phyloP scores from a whole-genome alignment of 768 basidiomycete species.

The Sistotremastrum niveocremeum region DNA sequence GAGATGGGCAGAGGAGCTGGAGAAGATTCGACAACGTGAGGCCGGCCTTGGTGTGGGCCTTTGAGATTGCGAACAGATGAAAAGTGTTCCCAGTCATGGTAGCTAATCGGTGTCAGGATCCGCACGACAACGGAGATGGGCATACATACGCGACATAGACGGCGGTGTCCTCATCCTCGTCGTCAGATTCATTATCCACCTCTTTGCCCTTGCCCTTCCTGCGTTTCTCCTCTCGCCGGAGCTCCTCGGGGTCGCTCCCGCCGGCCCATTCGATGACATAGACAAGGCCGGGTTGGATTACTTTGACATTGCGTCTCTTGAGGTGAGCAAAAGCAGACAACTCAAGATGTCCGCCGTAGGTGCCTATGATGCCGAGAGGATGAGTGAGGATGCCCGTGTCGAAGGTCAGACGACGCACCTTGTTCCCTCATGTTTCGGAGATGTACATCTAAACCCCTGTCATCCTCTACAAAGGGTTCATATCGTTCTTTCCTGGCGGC shows the following conservation, averaged over 20 bases:
- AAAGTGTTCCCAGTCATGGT: constrained; percentile 93
- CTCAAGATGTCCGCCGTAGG: constrained; percentile 89
- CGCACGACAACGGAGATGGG: constrained; percentile 4
- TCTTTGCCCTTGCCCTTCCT: background rate
- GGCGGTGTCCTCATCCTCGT: constrained; percentile 20
- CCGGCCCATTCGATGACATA: constrained; percentile 80
- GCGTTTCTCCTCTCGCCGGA: constrained; percentile 3
- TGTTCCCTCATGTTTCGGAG: constrained; percentile 66
- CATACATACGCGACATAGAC: constrained; percentile 75
- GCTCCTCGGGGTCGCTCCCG: constrained; percentile 28
- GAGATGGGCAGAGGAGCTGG: constrained; percentile 4
- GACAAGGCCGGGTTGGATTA: constrained; percentile 82
- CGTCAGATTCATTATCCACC: constrained; percentile 3
- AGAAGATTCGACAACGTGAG: constrained; percentile 41
- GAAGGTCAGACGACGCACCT: constrained; percentile 29
- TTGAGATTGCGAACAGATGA: constrained; percentile 80
- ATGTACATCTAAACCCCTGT: constrained; percentile 62
- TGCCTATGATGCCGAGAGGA: constrained; percentile 31
- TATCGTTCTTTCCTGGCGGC: constrained; percentile 55
- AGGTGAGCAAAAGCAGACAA: constrained; percentile 86
- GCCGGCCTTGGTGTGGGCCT: constrained; percentile 72
- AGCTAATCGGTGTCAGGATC: constrained; percentile 22
- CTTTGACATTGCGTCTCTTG: constrained; percentile 68
- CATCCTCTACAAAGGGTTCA: constrained; percentile 79
- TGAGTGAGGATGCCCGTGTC: background rate